Base-by-base conservation (phyloP, 2,329 filamentous ascomycete genomes). In the Trichoderma polysporum region DNA sequence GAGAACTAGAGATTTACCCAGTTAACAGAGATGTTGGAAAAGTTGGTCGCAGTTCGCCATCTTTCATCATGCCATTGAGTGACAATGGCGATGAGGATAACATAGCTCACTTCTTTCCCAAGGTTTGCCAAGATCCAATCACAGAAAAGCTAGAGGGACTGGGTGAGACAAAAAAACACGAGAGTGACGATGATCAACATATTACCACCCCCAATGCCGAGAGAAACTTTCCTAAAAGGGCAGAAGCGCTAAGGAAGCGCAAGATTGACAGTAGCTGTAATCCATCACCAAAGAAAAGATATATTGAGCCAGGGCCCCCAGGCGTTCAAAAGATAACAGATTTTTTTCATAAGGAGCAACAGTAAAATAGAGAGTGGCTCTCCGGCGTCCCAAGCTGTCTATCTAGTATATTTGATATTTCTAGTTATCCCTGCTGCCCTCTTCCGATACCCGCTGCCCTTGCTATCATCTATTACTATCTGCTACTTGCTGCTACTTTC, bases 11-110 rank as follows among this genome's bases (percentile, higher is more conserved):
- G 64, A 89, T 91, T 62, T 97, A 97, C 75, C 89, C 91, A 0
- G 95, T 99, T 2, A 88, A 85, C 72, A 91, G 92, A 76, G 94
- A 95, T 4, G 94, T 98, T 0, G 94, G 94, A 0, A 98, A 97
- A 79, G 94, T 97, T 0, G 94, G 94, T 6, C 97, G 97, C 72
- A 91, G 97, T 76, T 96, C 91, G 22, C 88, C 92, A 0, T 86
- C 85, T 0, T 97, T 97, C 74, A 85, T 97, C 52, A 82, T 97
- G 1, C 94, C 94, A 0, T 80, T 97, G 37, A 86, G 91, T 73
- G 96, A 91, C 78, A 89, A 88, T 70, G 91, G 94, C 73, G 97
- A 97, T 77, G 97, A 96, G 80, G 88, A 85, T 58, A 97, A 95
- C 71, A 98, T 98, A 77, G 91, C 91, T 53, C 97, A 97, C 73